Percentiles rank a stretch among this genome's conserved stretches.
These are phyloP conservation scores for Trametes pubescens DNA, from an alignment of 1,284 basidiomycete genomes.

Conservation along the genomic window DNA sequence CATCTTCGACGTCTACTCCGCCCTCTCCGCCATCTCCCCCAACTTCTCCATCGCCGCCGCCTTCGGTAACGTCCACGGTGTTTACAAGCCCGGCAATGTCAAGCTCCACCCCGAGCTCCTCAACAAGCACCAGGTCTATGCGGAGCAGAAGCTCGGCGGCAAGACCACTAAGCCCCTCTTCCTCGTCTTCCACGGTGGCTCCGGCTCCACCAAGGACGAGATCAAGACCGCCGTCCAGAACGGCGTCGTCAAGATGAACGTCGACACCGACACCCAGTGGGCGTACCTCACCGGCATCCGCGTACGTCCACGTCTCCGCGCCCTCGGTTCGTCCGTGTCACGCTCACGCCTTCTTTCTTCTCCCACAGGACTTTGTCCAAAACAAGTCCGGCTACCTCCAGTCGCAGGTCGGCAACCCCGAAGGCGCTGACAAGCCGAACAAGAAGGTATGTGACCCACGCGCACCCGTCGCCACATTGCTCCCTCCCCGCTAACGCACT, in stretches of 20 bases:
- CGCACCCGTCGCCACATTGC: not conserved
- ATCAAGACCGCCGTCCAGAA: conserved; percentile 92
- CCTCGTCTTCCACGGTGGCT: conserved; percentile 99
- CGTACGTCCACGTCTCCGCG: conserved; percentile 57
- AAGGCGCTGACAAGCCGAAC: conserved; percentile 94
- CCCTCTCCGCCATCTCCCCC: conserved; percentile 86
- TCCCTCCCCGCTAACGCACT: not conserved
- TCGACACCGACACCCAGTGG: conserved; percentile 94
- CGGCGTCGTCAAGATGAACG: conserved; percentile 98
- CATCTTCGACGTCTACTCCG: conserved; percentile 91
- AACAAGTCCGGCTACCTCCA: conserved; percentile 88
- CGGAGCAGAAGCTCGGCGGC: conserved; percentile 75
- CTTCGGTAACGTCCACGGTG: conserved; percentile 98
- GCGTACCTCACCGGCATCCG: conserved; percentile 93
- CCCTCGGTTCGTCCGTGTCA: not conserved
- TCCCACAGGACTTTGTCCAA: conserved; percentile 76
- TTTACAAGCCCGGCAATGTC: conserved; percentile 96
- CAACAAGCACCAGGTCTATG: conserved; percentile 89
- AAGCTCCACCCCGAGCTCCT: conserved; percentile 92
- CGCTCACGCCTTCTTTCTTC: not conserved
- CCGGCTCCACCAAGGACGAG: conserved; percentile 97
- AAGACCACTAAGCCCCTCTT: conserved; percentile 86
- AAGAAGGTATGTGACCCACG: conserved; percentile 76
- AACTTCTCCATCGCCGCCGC: conserved; percentile 97
- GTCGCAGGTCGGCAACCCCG: conserved; percentile 94